Base-by-base conservation (phyloP, 2,329 filamentous ascomycete species). In the Paecilomyces sp. region DNA sequence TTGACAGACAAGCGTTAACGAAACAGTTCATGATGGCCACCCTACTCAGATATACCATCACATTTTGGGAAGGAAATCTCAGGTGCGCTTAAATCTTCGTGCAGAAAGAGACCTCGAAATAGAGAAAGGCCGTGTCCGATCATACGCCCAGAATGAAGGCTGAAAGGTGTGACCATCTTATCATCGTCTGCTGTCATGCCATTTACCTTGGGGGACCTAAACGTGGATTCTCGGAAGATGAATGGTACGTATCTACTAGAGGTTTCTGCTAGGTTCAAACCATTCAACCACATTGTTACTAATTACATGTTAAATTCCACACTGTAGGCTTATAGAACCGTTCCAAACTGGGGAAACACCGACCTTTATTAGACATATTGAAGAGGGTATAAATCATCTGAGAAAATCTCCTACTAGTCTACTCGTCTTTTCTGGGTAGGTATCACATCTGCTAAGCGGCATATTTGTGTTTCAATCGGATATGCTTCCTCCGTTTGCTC, bases 141-240 rank as follows among this genome's bases (percentile, higher is more conserved):
- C 11, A 53, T 9, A 28, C n/a, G 28, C 24, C 3, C n/a, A 25
- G 15, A 9, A 25, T 30, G 25, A 22, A n/a, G 25, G 25, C 22
- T 9, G 12, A 13, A 53, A 56, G 59, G 7, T 66, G 57, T 36
- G 74, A 73, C 4, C 82, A 90, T 64, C 81, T 95, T 11, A 84
- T 95, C 57, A 77, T 95, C 55, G 88, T 95, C 56, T 94, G 91
- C 78, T 92, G 91, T 71, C 91, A 96, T 75, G 89, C 86, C 30
- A 90, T 93, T 60, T 95, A 89, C 81, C 75, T 80, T 13, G 86
- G 86, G 28, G 85, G 86, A 0, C 77, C 80, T 1, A 73, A 75
- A 1, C 72, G 74, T 1, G 86, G 86, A 34, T 63, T 70, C 22
- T 75, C 82, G 61, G 85, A 88, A 68, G 63, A 75, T 5, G 85